Evolutionary conservation across 1,284 basidiomycete species (phyloP).

Genomic region (Cystobasidiaceae sp.): DNA sequence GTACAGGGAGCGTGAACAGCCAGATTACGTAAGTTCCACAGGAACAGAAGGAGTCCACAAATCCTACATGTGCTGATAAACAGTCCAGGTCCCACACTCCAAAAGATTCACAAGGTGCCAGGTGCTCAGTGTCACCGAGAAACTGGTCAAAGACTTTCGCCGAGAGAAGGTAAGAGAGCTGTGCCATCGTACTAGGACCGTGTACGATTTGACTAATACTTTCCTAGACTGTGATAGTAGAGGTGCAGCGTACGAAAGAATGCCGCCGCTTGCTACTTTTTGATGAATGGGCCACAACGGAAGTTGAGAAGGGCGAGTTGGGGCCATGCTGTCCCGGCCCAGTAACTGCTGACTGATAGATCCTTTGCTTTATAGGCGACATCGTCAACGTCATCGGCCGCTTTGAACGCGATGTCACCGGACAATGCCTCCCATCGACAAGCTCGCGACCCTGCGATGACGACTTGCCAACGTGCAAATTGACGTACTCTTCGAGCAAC

Average conservation of each 20-base stretch:
- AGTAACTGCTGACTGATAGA: background rate
- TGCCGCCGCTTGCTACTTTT: conserved; percentile 28
- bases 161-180: background rate
- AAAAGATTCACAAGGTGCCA: conserved; percentile 26
- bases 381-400: conserved; percentile 63
- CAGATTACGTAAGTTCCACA: conserved; percentile 3
- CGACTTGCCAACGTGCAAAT: conserved; percentile 16
- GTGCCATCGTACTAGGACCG: conserved; percentile 9
- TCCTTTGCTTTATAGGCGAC: conserved; percentile 56
- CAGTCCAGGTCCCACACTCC: background rate
- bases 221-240: conserved; percentile 32
- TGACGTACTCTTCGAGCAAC: conserved; percentile 25
- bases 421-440: conserved; percentile 48
- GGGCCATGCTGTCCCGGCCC: background rate
- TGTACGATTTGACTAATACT: background rate
- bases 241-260: conserved; percentile 8
- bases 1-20: background rate
- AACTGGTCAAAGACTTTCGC: conserved; percentile 21
- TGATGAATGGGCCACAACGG: conserved; percentile 38
- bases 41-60: no score
- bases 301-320: conserved; percentile 29
- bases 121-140: conserved; percentile 30
- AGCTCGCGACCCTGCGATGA: conserved; percentile 50
- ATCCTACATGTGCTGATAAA: background rate
- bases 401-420: conserved; percentile 42